phyloP scores from a whole-genome alignment of 2,329 filamentous ascomycete genomes.

The Ascocoryne sarcoides region DNA sequence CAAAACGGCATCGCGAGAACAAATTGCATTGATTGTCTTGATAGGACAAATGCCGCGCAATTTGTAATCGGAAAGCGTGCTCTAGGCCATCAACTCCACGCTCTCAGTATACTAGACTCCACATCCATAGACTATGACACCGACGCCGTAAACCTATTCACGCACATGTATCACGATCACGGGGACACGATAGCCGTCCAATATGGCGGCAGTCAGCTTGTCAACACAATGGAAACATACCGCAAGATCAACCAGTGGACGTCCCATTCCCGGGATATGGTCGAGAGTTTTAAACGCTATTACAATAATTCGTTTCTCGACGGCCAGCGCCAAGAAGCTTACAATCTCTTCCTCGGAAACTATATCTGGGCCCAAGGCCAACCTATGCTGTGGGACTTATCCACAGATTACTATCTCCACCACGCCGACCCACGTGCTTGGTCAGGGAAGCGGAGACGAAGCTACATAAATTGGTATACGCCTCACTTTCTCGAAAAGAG shows the following conservation, averaged over 20 bases:
- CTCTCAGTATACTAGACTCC: slow-evolving; percentile 75
- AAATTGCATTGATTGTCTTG: slow-evolving; percentile 96
- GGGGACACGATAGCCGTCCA: slow-evolving; percentile 97
- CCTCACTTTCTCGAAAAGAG: slow-evolving; percentile 60
- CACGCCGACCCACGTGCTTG: slow-evolving; percentile 74
- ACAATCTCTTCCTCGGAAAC: slow-evolving; percentile 94
- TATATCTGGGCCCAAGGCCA: slow-evolving; percentile 82
- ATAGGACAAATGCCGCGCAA: slow-evolving; percentile 94
- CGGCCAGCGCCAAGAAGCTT: slow-evolving; percentile 94
- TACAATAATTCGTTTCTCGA: slow-evolving; percentile 99
- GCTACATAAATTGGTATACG: slow-evolving; percentile 88
- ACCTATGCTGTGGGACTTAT: slow-evolving; percentile 93
- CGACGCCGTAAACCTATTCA: slow-evolving; percentile 91
- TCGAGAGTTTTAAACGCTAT: slow-evolving; percentile 97
- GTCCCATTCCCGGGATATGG: slow-evolving; percentile 95
- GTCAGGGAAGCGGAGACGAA: slow-evolving; percentile 50
- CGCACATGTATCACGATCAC: slow-evolving; percentile 96
- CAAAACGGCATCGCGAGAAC: slow-evolving; percentile 92
- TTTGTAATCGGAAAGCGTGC: slow-evolving; percentile 96
- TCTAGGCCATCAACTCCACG: slow-evolving; percentile 83
- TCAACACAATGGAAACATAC: slow-evolving; percentile 99
- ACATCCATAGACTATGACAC: slow-evolving; percentile 85
- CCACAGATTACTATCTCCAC: slow-evolving; percentile 93
- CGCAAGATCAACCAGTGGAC: slow-evolving; percentile 99
- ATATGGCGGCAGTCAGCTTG: slow-evolving; percentile 92